Evolutionary conservation across 495 filamentous ascomycete species (phyloP), one percentile per base, ranked within the genome.

Genomic region (Parathielavia appendiculata): DNA sequence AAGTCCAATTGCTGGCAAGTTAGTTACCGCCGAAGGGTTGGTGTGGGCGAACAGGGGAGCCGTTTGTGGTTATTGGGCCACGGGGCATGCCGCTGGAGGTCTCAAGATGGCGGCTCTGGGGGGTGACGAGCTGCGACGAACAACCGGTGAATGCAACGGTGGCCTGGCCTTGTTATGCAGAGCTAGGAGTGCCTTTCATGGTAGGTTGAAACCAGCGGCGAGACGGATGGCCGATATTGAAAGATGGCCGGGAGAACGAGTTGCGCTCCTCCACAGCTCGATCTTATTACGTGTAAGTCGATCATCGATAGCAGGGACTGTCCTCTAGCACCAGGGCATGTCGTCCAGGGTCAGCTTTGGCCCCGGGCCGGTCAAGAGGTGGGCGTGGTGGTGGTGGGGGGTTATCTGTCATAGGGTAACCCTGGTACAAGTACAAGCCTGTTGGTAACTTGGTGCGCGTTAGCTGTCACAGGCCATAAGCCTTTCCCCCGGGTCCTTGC

Each of bases 201-300:
- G n/a, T 46, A 26, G 16, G 17, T 30, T 45, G 56, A 26, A 46
- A 11, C 52, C 9, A 12, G 30, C 26, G 47, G 38, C 35, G 58
- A 54, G 38, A 55, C 50, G 46, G 59, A 59, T 30, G 53, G 26
- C 50, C 54, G 54, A 49, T 20, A 40, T 49, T 57, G 57, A 16
- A n/a, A 22, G 53, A 60, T 62, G 30, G 49, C 44, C 60, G 39
- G 51, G 52, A 62, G 51, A 47, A 56, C 23, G 50, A 22, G 41
- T 43, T 58, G 60, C 39, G 38, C 52, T 52, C 56, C 51, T 30
- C 61, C 39, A n/a, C n/a, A 55, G 56, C 61, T 61, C 46, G 58
- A 57, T 66, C 56, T 60, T 59, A 67, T 62, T 69, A 63, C 59
- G 26, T 62, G 63, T 66, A 66, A 66, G 68, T 65, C 60, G 57